Conservation (phyloP, 139 green algal genomes). For the Chlamydomonas eustigma region DNA sequence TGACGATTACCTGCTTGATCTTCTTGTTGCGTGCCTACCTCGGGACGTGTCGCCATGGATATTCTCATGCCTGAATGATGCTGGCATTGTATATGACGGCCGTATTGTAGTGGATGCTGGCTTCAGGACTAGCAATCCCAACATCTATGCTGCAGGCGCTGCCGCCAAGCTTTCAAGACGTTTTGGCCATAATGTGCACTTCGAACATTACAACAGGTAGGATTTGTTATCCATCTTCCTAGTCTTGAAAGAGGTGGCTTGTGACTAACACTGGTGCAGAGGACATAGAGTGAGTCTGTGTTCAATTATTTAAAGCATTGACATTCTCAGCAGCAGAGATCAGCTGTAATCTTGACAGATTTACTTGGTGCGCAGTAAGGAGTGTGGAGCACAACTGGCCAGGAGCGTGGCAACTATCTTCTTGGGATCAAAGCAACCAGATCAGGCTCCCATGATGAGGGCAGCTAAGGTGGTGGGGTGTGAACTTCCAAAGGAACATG, state of each 20-base stretch:
- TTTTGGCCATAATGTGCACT: conserved; percentile 29
- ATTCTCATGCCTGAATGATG: conserved; percentile 48
- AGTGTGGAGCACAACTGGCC: not conserved
- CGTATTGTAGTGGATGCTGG: conserved; percentile 60
- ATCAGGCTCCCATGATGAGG: conserved; percentile 8
- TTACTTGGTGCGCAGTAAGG: not conserved
- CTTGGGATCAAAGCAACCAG: not conserved
- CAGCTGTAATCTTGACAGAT: too few species aligned
- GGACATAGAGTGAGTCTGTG: too few species aligned
- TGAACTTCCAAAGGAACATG: conserved; percentile 35
- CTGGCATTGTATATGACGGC: conserved; percentile 61
- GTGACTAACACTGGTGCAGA: too few species aligned
- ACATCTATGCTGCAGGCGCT: conserved; percentile 55
- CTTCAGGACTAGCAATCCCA: conserved; percentile 54
- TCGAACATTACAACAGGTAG: conserved; percentile 58
- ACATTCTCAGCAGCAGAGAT: too few species aligned
- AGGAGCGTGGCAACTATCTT: not conserved
- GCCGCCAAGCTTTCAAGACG: conserved; percentile 53
- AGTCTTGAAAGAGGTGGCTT: too few species aligned
- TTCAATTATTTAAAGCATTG: too few species aligned
- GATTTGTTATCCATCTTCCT: conserved; percentile 8
- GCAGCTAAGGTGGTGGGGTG: conserved; percentile 28
- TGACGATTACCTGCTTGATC: conserved; percentile 26
- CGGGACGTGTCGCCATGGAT: conserved; percentile 24
- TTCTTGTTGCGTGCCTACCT: conserved; percentile 50